These are phyloP conservation scores for Bondarzewia mesenterica DNA, from an alignment of 1,284 basidiomycete genomes.

Conservation along the genomic window DNA sequence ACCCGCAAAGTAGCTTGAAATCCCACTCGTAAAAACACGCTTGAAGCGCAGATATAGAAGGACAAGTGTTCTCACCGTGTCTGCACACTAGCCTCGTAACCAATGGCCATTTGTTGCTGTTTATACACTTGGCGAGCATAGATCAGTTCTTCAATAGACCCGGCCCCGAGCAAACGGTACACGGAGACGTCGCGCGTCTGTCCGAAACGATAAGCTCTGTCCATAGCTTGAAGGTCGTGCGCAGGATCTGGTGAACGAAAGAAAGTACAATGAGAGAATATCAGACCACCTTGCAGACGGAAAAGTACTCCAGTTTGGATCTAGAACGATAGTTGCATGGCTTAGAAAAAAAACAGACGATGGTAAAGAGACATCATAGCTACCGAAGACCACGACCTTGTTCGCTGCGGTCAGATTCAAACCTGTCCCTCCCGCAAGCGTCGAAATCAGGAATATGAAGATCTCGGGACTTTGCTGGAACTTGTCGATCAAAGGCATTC, in stretches of 20 bases:
- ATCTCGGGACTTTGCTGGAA: constrained; percentile 72
- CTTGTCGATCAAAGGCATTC: constrained; percentile 74
- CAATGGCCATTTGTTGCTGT: constrained; percentile 84
- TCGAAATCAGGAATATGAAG: constrained; percentile 77
- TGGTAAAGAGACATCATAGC: background rate
- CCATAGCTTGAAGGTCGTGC: constrained; percentile 84
- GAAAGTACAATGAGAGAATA: background rate
- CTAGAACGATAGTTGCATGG: constrained; percentile 25
- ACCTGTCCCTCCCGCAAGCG: constrained; percentile 69
- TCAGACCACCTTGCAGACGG: background rate
- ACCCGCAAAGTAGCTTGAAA: constrained; percentile 66
- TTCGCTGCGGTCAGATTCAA: constrained; percentile 73
- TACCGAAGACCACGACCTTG: constrained; percentile 81
- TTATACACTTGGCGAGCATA: constrained; percentile 86
- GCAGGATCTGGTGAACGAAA: constrained; percentile 59
- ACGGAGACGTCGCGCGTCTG: constrained; percentile 84
- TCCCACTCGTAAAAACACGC: background rate
- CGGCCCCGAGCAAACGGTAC: constrained; percentile 77
- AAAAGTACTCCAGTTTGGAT: constrained; percentile 83
- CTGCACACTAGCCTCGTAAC: constrained; percentile 74
- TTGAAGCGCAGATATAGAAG: no score
- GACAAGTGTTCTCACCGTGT: constrained; percentile 42
- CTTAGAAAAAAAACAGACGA: constrained; percentile 2
- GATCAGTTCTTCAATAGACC: constrained; percentile 80
- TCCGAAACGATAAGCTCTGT: constrained; percentile 83